Base-by-base conservation (phyloP, 78 protist genomes). In the Dictyostelium firmibasis region DNA sequence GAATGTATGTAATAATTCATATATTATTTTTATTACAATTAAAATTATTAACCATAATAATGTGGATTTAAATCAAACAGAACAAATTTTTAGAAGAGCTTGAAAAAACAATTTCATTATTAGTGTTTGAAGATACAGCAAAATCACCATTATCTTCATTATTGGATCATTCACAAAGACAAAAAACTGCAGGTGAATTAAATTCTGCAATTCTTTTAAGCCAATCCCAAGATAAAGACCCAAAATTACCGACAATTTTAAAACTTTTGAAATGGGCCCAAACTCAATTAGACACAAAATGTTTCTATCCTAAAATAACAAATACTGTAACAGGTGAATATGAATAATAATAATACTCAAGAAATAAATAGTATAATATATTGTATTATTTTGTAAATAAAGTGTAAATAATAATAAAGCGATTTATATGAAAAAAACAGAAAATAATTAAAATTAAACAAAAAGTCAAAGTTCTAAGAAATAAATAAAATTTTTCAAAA, bases 151-250 rank as follows among this genome's bases (percentile, higher is more conserved):
- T 97, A 44, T 82, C 96, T 23, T 76, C 44, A 44, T 69, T 97
- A 50, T 44, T 95, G 5, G 88, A 81, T 31, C 36, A 64, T 20
- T 92, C 95, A 44, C 98, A 98, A 78, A 47, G 99, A 44, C 97
- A 97, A 92, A 97, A 92, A 86, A 96, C 95, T 29, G 99, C 99
- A 13, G 83, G 96, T 53, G 97, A 92, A 77, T 91, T 98, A 64
- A 98, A 98, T 62, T 86, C 98, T 2, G 99, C 99, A 38, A 97
- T 98, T 23, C 84, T 98, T 25, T 77, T 83, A 20, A 91, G 96
- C 81, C 99, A 97, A 83, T 69, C 85, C 43, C 97, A 96, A 64
- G 98, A 97, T 35, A 97, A 96, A 84, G 98, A 96, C 14, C 98
- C 99, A 13, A 97, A 96, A 64, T 86, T 98, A 38, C 98, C 98